Conservation (phyloP, 108 stramenopile genomes). For the Schizochytrium sp. region DNA sequence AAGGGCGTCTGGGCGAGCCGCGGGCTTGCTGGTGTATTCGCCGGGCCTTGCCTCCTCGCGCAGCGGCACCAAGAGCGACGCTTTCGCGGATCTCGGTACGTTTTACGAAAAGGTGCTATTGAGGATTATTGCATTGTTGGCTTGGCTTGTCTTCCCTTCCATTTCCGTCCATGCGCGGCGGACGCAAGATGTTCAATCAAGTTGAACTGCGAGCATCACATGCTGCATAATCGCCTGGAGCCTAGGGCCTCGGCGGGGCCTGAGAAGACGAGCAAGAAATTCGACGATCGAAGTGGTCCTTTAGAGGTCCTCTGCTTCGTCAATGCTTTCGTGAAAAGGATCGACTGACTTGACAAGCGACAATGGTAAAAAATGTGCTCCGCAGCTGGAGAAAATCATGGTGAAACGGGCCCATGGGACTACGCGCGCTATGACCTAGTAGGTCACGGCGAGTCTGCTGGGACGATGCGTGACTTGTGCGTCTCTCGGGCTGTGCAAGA, state of each 20-base stretch:
- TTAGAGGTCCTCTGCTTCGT: too few species aligned
- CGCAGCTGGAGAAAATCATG: background rate
- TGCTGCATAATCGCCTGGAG: too few species aligned
- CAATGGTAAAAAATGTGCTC: background rate
- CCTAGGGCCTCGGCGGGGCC: too few species aligned
- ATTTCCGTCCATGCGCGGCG: background rate
- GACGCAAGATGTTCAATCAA: too few species aligned
- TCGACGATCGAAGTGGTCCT: too few species aligned
- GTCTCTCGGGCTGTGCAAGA: background rate
- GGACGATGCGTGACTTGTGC: background rate
- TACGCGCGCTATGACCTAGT: background rate
- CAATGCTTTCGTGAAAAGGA: too few species aligned
- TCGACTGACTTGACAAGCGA: background rate
- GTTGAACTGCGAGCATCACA: too few species aligned
- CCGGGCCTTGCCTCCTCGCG: background rate
- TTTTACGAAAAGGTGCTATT: too few species aligned
- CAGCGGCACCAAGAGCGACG: constrained; percentile 11
- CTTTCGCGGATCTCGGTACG: background rate
- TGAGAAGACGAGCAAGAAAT: too few species aligned
- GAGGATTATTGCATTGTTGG: background rate
- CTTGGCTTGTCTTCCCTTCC: background rate
- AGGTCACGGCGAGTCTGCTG: background rate
- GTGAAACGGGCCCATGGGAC: background rate
- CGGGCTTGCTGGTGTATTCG: background rate
- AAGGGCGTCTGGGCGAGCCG: background rate